phyloP scores from a whole-genome alignment of 768 basidiomycete species.

The Lepiota subincarnata region DNA sequence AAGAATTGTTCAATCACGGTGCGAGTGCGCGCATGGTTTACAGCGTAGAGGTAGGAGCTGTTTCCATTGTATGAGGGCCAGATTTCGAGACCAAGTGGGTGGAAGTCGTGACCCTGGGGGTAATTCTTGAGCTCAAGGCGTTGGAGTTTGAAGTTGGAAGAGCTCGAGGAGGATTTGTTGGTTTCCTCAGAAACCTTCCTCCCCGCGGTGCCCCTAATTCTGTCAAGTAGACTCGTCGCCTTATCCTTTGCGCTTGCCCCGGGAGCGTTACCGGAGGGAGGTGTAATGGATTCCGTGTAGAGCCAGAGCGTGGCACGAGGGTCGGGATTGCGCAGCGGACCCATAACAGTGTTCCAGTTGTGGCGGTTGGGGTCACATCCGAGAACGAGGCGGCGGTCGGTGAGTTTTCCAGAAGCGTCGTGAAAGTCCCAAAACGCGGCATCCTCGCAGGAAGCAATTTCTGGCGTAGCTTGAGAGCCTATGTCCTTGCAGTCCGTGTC shows the following conservation, averaged over 20 bases:
- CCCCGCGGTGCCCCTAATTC: slow-evolving; percentile 4
- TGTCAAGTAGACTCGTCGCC: slow-evolving; percentile 13
- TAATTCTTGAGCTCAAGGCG: slow-evolving; percentile 47
- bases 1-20: slow-evolving; percentile 69
- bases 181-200: slow-evolving; percentile 3
- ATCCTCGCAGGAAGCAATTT: slow-evolving; percentile 60
- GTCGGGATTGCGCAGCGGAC: slow-evolving; percentile 55
- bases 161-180: neutral
- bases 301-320: slow-evolving; percentile 63
- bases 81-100: slow-evolving; percentile 64
- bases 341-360: slow-evolving; percentile 77
- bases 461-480: slow-evolving; percentile 24
- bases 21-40: slow-evolving; percentile 62
- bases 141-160: slow-evolving; percentile 23
- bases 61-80: slow-evolving; percentile 47
- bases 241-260: neutral
- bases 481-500: slow-evolving; percentile 41
- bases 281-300: slow-evolving; percentile 25
- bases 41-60: slow-evolving; percentile 54
- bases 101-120: slow-evolving; percentile 59
- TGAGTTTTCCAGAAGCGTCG: slow-evolving; percentile 31
- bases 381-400: slow-evolving; percentile 42
- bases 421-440: slow-evolving; percentile 60
- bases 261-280: slow-evolving; percentile 9
- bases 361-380: slow-evolving; percentile 54